Percentiles rank a stretch among this genome's conserved stretches.
Conservation (phyloP, 768 basidiomycete genomes). For the Leccinum sublutescens region DNA sequence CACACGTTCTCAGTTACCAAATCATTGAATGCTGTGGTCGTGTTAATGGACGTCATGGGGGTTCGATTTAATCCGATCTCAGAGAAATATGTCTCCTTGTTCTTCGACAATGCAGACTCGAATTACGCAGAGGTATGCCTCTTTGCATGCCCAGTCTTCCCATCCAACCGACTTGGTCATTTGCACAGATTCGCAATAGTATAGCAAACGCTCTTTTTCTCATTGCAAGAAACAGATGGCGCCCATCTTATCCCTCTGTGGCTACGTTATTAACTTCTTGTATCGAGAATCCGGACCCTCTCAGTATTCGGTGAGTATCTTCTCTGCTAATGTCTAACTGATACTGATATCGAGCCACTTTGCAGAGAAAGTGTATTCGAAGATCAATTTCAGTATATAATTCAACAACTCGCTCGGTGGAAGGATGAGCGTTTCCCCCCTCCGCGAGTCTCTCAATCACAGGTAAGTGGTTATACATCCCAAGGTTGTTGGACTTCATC, state of each 20-base stretch:
- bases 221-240: conserved; percentile 63
- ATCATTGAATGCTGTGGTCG: conserved; percentile 61
- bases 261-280: conserved; percentile 58
- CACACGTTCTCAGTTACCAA: conserved; percentile 61
- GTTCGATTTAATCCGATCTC: conserved; percentile 63
- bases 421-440: conserved; percentile 77
- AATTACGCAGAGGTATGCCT: conserved; percentile 76
- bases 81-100: conserved; percentile 65
- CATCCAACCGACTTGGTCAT: neutral
- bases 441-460: conserved; percentile 82
- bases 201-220: conserved; percentile 65
- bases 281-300: conserved; percentile 48
- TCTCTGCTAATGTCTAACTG: neutral
- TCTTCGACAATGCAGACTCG: conserved; percentile 75
- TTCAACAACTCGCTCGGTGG: conserved; percentile 62
- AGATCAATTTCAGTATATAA: conserved; percentile 53
- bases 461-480: conserved; percentile 37
- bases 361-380: conserved; percentile 55
- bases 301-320: conserved; percentile 52
- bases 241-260: conserved; percentile 59
- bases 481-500: neutral
- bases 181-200: conserved; percentile 59
- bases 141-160: neutral
- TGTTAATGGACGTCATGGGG: conserved; percentile 64
- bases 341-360: conserved; percentile 1